A percentile compares a stretch with the other conserved stretches of the same genome.
phyloP scores from a whole-genome alignment of 2,329 filamentous ascomycete species.

The Microdochium bolleyi region DNA sequence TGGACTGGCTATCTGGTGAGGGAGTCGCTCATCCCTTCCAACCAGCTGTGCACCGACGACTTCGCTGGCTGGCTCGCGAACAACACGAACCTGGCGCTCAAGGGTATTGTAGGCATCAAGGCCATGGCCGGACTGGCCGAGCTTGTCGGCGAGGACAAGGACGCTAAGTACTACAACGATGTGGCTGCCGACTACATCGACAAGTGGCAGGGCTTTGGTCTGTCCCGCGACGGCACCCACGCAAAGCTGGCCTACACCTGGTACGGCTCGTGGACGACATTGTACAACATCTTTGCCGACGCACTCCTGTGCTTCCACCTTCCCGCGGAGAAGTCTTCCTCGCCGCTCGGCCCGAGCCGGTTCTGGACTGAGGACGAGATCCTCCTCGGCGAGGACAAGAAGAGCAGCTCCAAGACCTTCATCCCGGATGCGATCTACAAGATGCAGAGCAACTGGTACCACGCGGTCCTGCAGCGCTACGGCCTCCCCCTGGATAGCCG shows the following conservation, averaged over 20 bases:
- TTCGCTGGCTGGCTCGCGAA: constrained; percentile 69
- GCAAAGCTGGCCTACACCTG: constrained; percentile 74
- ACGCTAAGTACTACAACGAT: constrained; percentile 53
- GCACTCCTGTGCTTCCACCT: constrained; percentile 71
- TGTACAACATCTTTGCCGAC: constrained; percentile 74
- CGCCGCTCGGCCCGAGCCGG: constrained; percentile 10
- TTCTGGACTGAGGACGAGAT: constrained; percentile 12
- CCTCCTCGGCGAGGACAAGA: constrained; percentile 6
- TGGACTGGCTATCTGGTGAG: constrained; percentile 70
- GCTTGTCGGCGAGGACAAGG: constrained; percentile 47
- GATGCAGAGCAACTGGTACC: constrained; percentile 75
- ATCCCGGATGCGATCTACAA: constrained; percentile 71
- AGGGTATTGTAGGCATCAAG: constrained; percentile 71
- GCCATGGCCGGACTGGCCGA: constrained; percentile 65
- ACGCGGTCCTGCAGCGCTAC: constrained; percentile 69
- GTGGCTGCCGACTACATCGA: constrained; percentile 59
- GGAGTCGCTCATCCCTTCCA: constrained; percentile 59
- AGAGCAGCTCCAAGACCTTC: constrained; percentile 39
- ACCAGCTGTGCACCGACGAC: constrained; percentile 71
- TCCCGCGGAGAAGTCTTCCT: constrained; percentile 13
- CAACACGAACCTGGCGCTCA: constrained; percentile 68
- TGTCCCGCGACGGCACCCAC: constrained; percentile 63
- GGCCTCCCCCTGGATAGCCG: constrained; percentile 76
- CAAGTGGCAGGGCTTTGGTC: constrained; percentile 64
- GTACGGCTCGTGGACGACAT: constrained; percentile 75